phyloP scores from a whole-genome alignment of 208 protist genomes.

The Crithidia sp. region DNA sequence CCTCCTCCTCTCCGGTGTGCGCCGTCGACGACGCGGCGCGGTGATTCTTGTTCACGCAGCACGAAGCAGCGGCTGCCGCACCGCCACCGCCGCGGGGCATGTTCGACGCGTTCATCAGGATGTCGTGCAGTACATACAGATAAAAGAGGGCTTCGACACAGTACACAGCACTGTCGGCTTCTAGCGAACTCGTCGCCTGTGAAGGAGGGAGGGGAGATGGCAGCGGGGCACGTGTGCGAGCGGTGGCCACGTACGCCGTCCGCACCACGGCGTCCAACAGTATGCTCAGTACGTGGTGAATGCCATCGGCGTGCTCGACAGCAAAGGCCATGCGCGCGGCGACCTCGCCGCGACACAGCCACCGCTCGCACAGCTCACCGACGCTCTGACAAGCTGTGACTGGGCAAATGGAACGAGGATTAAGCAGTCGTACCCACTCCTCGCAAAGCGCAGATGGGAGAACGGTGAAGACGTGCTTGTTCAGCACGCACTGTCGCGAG shows the following conservation, averaged over 20 bases:
- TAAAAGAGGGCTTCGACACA: slow-evolving; percentile 47
- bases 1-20: not conserved
- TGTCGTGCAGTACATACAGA: slow-evolving; percentile 62
- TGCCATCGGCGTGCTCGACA: slow-evolving; percentile 61
- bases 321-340: slow-evolving; percentile 72
- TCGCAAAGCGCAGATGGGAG: slow-evolving; percentile 17
- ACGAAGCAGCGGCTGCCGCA: not conserved
- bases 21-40: not conserved
- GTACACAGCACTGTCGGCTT: slow-evolving; percentile 21
- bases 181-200: not conserved
- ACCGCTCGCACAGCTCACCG: slow-evolving; percentile 7
- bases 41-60: slow-evolving; percentile 26
- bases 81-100: not conserved
- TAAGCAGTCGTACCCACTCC: slow-evolving; percentile 26
- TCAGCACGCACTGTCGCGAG: slow-evolving; percentile 47
- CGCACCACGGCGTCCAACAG: slow-evolving; percentile 69
- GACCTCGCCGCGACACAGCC: slow-evolving; percentile 39
- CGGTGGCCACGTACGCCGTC: slow-evolving; percentile 52
- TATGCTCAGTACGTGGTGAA: slow-evolving; percentile 68
- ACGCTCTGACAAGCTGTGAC: not conserved
- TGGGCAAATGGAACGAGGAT: slow-evolving; percentile 13
- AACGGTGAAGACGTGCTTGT: slow-evolving; percentile 50
- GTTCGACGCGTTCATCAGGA: slow-evolving; percentile 41
- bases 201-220: not conserved
- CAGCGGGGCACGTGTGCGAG: slow-evolving; percentile 6